A percentile compares a stretch with the other conserved stretches of the same genome.
These are phyloP conservation scores for Leishmania aethiopica DNA, from an alignment of 208 protist genomes.

Conservation along the genomic window DNA sequence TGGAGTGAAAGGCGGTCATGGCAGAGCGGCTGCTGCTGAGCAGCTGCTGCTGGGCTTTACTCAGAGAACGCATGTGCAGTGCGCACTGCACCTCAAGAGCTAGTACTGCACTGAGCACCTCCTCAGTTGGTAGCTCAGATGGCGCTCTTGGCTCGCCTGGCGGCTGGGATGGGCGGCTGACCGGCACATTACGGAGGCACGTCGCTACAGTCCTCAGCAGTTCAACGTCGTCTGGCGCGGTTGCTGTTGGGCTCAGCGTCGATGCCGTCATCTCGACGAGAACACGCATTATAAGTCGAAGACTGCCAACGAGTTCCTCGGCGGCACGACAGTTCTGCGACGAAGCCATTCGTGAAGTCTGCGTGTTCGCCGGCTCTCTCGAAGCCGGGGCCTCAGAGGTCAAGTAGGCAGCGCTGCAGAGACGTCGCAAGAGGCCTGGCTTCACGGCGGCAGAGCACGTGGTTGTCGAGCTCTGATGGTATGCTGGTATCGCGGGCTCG, in stretches of 20 bases:
- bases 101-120: conserved; percentile 12
- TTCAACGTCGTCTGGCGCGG: conserved; percentile 11
- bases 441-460: no score
- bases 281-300: conserved; percentile 9
- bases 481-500: background rate
- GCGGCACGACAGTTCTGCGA: conserved; percentile 9
- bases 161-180: background rate
- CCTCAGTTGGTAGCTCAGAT: background rate
- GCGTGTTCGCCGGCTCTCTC: background rate
- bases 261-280: background rate
- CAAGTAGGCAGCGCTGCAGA: conserved; percentile 7
- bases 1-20: background rate
- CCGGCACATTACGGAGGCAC: conserved; percentile 26
- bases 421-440: conserved; percentile 16
- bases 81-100: conserved; percentile 27
- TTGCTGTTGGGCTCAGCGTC: background rate
- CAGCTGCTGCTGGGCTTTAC: conserved; percentile 9
- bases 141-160: background rate
- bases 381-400: background rate
- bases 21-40: background rate
- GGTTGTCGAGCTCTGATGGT: background rate
- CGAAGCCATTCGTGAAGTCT: background rate
- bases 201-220: conserved; percentile 27
- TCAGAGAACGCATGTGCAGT: conserved; percentile 6
- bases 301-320: conserved; percentile 9